phyloP scores from a whole-genome alignment of 2,329 filamentous ascomycete species.

The Elsinoe batatas region DNA sequence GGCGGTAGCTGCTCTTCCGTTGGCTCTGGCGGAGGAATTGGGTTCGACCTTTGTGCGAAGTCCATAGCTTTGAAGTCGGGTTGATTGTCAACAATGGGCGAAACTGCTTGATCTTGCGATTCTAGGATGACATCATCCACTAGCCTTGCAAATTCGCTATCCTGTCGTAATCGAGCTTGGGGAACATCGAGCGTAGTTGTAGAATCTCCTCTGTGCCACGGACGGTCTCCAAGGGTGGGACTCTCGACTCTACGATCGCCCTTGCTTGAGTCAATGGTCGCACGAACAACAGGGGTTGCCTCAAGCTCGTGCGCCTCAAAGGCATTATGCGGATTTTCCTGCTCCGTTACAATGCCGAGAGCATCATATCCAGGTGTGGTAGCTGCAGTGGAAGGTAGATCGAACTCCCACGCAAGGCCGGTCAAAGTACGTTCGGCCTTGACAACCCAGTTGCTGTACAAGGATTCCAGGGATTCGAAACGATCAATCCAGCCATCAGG shows the following conservation, averaged over 20 bases:
- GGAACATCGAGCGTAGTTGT: not conserved
- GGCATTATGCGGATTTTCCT: not conserved
- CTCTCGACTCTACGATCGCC: constrained; percentile 10
- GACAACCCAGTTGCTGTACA: constrained; percentile 72
- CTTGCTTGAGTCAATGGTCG: not conserved
- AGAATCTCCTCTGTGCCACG: constrained; percentile 6
- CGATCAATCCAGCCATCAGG: constrained; percentile 81
- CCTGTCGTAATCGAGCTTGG: not conserved
- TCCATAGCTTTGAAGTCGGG: constrained; percentile 1
- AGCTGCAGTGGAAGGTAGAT: constrained; percentile 2
- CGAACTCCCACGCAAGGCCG: constrained; percentile 11
- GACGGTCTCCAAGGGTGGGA: constrained; percentile 6
- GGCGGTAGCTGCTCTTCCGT: not conserved
- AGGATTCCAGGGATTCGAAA: constrained; percentile 68
- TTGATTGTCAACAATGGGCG: not conserved
- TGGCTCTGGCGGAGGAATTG: not conserved
- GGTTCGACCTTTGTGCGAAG: not conserved
- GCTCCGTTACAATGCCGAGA: constrained; percentile 3
- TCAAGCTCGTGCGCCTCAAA: not conserved
- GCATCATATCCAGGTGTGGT: constrained; percentile 9
- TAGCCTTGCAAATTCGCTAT: constrained; percentile 5
- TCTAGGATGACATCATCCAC: constrained; percentile 18
- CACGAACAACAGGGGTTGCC: not conserved
- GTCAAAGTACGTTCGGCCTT: constrained; percentile 54
- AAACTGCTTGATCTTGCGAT: constrained; percentile 21